Conservation (phyloP, 345 rosid species). For the Moringa oleifera region DNA sequence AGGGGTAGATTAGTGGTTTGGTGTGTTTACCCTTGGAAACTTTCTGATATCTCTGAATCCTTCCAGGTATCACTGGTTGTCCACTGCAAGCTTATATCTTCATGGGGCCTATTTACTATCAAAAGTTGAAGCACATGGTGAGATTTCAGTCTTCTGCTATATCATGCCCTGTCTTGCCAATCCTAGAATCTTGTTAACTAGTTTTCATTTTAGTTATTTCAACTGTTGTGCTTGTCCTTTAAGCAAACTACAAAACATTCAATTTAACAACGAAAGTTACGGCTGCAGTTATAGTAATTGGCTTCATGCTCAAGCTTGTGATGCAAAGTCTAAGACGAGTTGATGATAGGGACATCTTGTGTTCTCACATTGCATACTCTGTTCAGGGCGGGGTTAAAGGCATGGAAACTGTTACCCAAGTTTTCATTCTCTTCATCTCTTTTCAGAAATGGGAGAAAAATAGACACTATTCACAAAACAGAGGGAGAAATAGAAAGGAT, state of each 20-base stretch:
- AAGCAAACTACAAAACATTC: neutral
- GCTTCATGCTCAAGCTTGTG: neutral
- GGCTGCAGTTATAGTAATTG: neutral
- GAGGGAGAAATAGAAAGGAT: no score
- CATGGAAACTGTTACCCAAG: no score
- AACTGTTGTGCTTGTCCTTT: neutral
- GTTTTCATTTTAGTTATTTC: neutral
- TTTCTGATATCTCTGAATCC: slow-evolving; percentile 22
- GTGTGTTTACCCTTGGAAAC: neutral
- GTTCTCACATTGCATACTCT: neutral
- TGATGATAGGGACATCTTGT: neutral
- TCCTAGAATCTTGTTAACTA: neutral
- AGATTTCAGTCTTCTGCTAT: slow-evolving; percentile 19
- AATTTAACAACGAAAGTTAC: no score
- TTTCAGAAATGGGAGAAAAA: no score
- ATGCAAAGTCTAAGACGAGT: neutral
- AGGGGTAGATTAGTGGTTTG: no score
- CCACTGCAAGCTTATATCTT: slow-evolving; percentile 87
- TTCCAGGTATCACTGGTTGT: slow-evolving; percentile 76
- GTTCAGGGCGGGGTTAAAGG: neutral
- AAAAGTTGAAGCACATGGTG: slow-evolving; percentile 95
- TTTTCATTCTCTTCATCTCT: no score
- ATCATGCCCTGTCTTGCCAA: neutral
- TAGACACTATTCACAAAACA: no score
- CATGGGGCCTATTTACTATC: slow-evolving; percentile 99